These are phyloP conservation scores for Naematelia encephala DNA, from an alignment of 768 basidiomycete species.

Conservation along the genomic window DNA sequence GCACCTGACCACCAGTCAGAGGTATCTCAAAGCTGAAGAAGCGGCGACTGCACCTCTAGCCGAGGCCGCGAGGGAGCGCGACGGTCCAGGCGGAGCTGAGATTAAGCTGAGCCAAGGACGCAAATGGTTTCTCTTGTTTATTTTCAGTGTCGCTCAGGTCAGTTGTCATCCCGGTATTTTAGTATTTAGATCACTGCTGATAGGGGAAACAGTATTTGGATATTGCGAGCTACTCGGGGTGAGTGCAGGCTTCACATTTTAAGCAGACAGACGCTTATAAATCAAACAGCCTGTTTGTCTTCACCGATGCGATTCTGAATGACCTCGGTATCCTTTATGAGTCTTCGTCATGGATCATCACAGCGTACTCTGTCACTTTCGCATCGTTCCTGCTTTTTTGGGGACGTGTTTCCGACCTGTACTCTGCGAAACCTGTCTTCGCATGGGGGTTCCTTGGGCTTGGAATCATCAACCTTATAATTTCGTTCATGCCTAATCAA, in stretches of 20 bases:
- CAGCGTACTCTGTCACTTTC: conserved; percentile 30
- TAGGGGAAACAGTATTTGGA: conserved; percentile 8
- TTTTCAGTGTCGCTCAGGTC: conserved; percentile 17
- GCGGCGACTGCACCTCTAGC: not conserved
- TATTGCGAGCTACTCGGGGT: conserved; percentile 15
- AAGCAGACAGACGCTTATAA: not conserved
- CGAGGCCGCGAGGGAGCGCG: not conserved
- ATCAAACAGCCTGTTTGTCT: conserved; percentile 13
- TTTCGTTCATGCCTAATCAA: conserved; percentile 31
- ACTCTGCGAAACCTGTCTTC: conserved; percentile 31
- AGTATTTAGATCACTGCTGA: not conserved
- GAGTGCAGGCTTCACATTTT: not conserved
- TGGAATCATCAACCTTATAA: conserved; percentile 27
- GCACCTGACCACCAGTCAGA: not conserved
- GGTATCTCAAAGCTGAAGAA: conserved; percentile 2
- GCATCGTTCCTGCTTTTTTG: conserved; percentile 31
- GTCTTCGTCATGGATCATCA: conserved; percentile 21
- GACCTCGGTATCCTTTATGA: conserved; percentile 13
- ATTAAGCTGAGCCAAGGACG: conserved; percentile 11
- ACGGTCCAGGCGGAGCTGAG: not conserved
- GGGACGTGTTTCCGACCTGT: conserved; percentile 31
- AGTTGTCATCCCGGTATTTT: not conserved
- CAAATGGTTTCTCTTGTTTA: conserved; percentile 17
- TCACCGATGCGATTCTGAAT: conserved; percentile 12
- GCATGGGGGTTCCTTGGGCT: conserved; percentile 26